Base-by-base conservation (phyloP, 768 basidiomycete genomes). In the Mycena vulgaris region DNA sequence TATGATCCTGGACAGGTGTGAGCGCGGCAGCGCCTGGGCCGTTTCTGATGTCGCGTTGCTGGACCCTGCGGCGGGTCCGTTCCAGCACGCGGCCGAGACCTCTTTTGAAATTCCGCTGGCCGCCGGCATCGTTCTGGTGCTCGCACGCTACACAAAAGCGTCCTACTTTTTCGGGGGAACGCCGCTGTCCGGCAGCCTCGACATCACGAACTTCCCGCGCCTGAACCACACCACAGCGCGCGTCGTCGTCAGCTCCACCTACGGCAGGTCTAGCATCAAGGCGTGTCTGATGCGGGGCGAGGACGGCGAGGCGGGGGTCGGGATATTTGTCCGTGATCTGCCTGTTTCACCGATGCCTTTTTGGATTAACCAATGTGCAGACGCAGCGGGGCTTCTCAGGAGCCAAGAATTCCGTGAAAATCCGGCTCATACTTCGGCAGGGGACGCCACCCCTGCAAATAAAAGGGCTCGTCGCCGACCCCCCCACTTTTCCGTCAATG, bases 401-500 rank as follows among this genome's bases (percentile, higher is more conserved):
- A 11, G 28, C 17, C 39, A n/a, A 28, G 23, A 31, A 51, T 1
- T 30, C 37, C 30, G 19, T 63, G 19, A 63, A 72, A 52, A 45
- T 72, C 67, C 28, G 19, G 28, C 35, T 72, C 33, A 14, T 62
- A 17, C 66, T 69, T 5, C 70, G 66, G 0, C 48, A 52, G n/a
- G 14, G 55, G 19, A 17, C 10, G 16, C 25, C 23, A 10, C 64
- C 57, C 21, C 42, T 48, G 53, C 53, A 58, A 31, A 6, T 63
- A 30, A 51, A 62, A 3, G 61, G 61, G 10, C 61, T 71, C 21
- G 16, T 16, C 21, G 51, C 49, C 1, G 8, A 71, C n/a, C 70
- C 7, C 70, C 70, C 31, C 45, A 71, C 49, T 71, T 71, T 16
- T 19, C 31, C 10, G 21, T 63, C 48, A n/a, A 67, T n/a, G 23